A percentile compares a stretch with the other conserved stretches of the same genome.
phyloP scores from a whole-genome alignment of 179 eudicot genomes.

The Actinidia polygama region DNA sequence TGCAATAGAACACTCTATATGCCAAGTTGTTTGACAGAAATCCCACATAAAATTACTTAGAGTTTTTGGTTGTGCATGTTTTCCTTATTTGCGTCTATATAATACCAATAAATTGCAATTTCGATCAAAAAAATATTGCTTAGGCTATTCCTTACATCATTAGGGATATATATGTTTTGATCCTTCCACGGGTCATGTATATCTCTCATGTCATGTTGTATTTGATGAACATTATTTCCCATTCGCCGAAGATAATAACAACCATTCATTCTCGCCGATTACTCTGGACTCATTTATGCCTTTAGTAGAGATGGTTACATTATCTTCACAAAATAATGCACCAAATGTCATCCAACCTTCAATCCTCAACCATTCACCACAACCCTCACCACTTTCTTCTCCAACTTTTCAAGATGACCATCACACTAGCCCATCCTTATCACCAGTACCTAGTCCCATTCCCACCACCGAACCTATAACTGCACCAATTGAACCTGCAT shows the following conservation, averaged over 20 bases:
- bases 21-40: too few species aligned
- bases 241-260: not conserved
- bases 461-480: too few species aligned
- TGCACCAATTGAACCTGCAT: too few species aligned
- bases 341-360: too few species aligned
- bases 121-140: not conserved
- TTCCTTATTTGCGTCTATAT: not conserved
- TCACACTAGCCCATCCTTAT: too few species aligned
- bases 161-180: not conserved
- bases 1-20: too few species aligned
- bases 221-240: not conserved
- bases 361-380: too few species aligned
- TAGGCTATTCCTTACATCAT: not conserved
- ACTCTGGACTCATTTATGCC: not conserved
- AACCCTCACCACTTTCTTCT: not conserved
- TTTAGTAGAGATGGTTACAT: not conserved
- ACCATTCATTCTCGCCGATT: not conserved
- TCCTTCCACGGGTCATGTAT: not conserved
- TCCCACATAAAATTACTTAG: too few species aligned
- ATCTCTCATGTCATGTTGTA: not conserved
- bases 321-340: not conserved
- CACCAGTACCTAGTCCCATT: too few species aligned
- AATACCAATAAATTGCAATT: not conserved
- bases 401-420: not conserved
- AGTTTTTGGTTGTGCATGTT: not conserved